phyloP scores from a whole-genome alignment of 2,329 filamentous ascomycete species.

The Fusarium sublunatum region DNA sequence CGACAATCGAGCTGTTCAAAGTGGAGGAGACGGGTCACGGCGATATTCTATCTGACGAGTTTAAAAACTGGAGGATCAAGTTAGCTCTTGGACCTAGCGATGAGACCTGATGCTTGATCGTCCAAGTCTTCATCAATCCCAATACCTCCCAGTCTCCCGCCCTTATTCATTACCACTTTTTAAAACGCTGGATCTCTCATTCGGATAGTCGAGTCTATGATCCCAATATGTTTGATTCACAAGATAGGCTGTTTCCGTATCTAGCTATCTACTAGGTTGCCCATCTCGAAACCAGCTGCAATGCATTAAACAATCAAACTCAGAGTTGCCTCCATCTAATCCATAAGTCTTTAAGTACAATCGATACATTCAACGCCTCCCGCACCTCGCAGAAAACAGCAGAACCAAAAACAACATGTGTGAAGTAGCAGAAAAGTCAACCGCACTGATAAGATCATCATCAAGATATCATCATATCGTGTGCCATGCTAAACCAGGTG shows the following conservation, averaged over 20 bases:
- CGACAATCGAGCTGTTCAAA: slow-evolving; percentile 77
- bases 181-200: neutral
- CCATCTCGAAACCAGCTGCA: slow-evolving; percentile 4
- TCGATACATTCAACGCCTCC: slow-evolving; percentile 28
- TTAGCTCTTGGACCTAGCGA: slow-evolving; percentile 53
- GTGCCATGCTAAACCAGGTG: slow-evolving; percentile 18
- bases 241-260: slow-evolving; percentile 26
- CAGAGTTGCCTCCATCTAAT: slow-evolving; percentile 25
- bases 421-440: slow-evolving; percentile 24
- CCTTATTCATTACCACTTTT: neutral
- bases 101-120: slow-evolving; percentile 19
- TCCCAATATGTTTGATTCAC: slow-evolving; percentile 7
- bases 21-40: slow-evolving; percentile 78
- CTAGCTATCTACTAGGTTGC: slow-evolving; percentile 25
- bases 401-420: neutral
- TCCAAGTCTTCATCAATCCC: neutral
- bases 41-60: slow-evolving; percentile 79
- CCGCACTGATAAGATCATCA: slow-evolving; percentile 22
- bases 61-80: slow-evolving; percentile 78
- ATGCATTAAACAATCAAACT: slow-evolving; percentile 19
- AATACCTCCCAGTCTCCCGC: too few relatives aligned
- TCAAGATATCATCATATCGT: slow-evolving; percentile 40
- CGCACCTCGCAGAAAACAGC: slow-evolving; percentile 22
- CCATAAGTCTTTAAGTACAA: slow-evolving; percentile 25
- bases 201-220: neutral